Percentiles rank a stretch among this genome's conserved stretches.
These are phyloP conservation scores for Chara braunii DNA, from an alignment of 139 green algal species.

Conservation along the genomic window DNA sequence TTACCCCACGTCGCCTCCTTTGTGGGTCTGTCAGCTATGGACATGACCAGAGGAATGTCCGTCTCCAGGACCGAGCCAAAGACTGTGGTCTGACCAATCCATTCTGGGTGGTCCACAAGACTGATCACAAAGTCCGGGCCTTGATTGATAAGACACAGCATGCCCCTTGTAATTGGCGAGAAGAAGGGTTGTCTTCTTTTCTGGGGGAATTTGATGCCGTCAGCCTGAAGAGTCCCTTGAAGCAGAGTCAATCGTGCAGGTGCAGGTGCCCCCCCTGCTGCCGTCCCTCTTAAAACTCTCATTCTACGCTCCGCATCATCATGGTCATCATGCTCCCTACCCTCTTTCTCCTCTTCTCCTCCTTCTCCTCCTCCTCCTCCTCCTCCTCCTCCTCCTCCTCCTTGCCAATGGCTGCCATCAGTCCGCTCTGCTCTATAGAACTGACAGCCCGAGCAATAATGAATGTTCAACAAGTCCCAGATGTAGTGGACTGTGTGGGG, in stretches of 20 bases:
- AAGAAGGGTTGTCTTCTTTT: too few relatives aligned
- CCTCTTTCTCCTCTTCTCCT: conserved; percentile 6
- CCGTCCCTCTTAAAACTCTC: too few relatives aligned
- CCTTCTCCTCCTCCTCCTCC: conserved; percentile 14
- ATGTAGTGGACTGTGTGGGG: conserved; percentile 33
- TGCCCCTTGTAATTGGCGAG: conserved; percentile 27
- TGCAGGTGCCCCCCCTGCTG: too few relatives aligned
- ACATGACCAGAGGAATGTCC: conserved; percentile 18
- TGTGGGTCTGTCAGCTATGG: conserved; percentile 16
- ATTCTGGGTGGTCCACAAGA: conserved; percentile 42
- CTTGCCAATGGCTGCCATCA: too few relatives aligned
- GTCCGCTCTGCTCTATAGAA: conserved; percentile 31
- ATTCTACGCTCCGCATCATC: too few relatives aligned
- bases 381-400: too few relatives aligned
- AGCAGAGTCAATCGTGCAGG: conserved; percentile 48
- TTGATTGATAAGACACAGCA: conserved; percentile 41
- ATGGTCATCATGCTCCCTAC: neutral
- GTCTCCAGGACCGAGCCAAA: conserved; percentile 40
- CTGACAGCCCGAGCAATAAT: conserved; percentile 33
- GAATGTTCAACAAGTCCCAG: conserved; percentile 13
- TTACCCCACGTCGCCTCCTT: conserved; percentile 39
- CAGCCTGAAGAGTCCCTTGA: conserved; percentile 29
- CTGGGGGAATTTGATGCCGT: conserved; percentile 12
- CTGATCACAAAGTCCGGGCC: conserved; percentile 50
- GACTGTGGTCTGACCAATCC: conserved; percentile 40